Percentiles rank a stretch among this genome's conserved stretches.
These are phyloP conservation scores for Salix exigua DNA, from an alignment of 345 rosid species.

Conservation along the genomic window DNA sequence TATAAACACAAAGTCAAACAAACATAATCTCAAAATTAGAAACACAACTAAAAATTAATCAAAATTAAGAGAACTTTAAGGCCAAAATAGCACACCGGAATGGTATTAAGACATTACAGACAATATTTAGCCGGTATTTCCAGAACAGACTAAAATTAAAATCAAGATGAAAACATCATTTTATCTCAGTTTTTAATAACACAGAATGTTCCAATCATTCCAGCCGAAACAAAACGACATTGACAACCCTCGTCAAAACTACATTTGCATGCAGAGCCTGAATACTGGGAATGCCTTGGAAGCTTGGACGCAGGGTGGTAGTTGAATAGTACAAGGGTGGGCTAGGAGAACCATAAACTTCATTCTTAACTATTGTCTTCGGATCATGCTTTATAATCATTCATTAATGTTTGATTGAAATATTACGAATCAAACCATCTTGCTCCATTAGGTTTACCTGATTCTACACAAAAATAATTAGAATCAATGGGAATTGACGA, in stretches of 20 bases:
- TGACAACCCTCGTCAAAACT: not conserved
- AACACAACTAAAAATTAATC: too few relatives aligned
- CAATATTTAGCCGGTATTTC: too few relatives aligned
- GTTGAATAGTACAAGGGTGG: not conserved
- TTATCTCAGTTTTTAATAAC: too few relatives aligned
- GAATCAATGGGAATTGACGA: not conserved
- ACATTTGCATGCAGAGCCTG: not conserved
- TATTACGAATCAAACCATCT: not conserved
- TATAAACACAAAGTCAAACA: too few relatives aligned
- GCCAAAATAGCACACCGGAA: too few relatives aligned
- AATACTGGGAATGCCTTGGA: not conserved
- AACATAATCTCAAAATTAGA: too few relatives aligned
- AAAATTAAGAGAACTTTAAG: too few relatives aligned
- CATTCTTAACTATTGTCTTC: not conserved
- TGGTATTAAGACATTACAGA: rapidly evolving
- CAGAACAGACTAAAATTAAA: rapidly evolving
- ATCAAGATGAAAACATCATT: rapidly evolving
- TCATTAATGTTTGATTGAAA: not conserved
- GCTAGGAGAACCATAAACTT: not conserved
- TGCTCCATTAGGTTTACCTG: not conserved
- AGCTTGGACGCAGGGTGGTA: not conserved
- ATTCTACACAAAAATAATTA: not conserved
- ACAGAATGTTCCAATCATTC: too few relatives aligned
- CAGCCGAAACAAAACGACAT: too few relatives aligned
- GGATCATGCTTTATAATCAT: not conserved